phyloP scores from a whole-genome alignment of 441 rosid genomes.

The Adansonia madagascariensis region DNA sequence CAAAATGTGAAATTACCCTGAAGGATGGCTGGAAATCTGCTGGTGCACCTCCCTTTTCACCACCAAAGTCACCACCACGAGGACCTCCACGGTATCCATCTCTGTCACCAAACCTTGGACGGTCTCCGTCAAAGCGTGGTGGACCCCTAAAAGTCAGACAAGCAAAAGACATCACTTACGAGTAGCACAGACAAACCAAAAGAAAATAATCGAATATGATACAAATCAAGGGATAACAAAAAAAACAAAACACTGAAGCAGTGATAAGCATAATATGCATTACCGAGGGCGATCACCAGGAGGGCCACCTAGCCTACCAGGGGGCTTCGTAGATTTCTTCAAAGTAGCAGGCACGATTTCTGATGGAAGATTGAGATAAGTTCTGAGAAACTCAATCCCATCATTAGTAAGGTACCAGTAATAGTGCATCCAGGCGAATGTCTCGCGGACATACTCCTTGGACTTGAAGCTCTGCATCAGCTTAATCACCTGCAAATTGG shows the following conservation, averaged over 20 bases:
- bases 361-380: too few species aligned
- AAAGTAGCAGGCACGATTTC: too few species aligned
- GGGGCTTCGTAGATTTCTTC: too few species aligned
- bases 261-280: not conserved
- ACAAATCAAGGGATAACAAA: not conserved
- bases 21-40: slow-evolving; percentile 88
- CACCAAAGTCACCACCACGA: slow-evolving; percentile 84
- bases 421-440: too few species aligned
- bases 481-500: too few species aligned
- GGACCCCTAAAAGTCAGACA: slow-evolving; percentile 56
- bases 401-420: too few species aligned
- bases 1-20: slow-evolving; percentile 50
- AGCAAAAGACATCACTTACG: not conserved
- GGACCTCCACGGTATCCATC: slow-evolving; percentile 93
- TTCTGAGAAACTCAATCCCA: too few species aligned
- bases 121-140: slow-evolving; percentile 84
- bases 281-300: too few species aligned
- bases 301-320: too few species aligned
- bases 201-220: not conserved
- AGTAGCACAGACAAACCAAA: not conserved
- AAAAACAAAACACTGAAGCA: not conserved
- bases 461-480: too few species aligned
- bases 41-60: slow-evolving; percentile 85
- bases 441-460: too few species aligned
- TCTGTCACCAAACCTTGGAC: slow-evolving; percentile 82